Evolutionary conservation across 805 yeast genomes (phyloP).

Genomic region (Cyberlindnera japonica): DNA sequence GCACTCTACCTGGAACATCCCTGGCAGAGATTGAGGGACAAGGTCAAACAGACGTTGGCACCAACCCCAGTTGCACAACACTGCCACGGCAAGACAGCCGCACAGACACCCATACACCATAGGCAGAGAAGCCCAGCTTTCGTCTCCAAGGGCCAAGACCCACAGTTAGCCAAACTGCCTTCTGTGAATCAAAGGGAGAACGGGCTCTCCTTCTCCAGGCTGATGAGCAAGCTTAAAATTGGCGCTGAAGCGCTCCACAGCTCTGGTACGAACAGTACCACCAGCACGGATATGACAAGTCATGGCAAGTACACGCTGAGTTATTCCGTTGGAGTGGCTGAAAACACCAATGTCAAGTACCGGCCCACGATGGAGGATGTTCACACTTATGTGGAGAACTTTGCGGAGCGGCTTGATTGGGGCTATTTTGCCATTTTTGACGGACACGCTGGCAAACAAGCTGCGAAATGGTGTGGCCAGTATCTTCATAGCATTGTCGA

Average conservation of each 20-base stretch:
- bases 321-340: conserved; percentile 88
- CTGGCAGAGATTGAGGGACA: no score
- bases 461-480: conserved; percentile 94
- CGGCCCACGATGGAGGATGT: conserved; percentile 95
- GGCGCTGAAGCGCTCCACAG: conserved; percentile 1
- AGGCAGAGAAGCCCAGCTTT: no score
- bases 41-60: no score
- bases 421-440: conserved; percentile 95
- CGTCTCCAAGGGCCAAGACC: no score
- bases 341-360: conserved; percentile 75
- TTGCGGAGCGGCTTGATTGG: conserved; percentile 87
- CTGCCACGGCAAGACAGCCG: conserved; percentile 3
- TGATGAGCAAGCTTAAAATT: conserved; percentile 10
- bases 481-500: conserved; percentile 70
- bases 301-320: conserved; percentile 43
- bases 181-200: conserved; percentile 3
- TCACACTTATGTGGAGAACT: conserved; percentile 88
- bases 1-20: no score
- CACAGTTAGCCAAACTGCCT: conserved; percentile 4
- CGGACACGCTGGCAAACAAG: conserved; percentile 94
- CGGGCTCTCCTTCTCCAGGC: conserved; percentile 9
- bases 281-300: conserved; percentile 2
- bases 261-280: background rate
- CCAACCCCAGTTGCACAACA: no score
- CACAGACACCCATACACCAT: conserved; percentile 1